phyloP scores from a whole-genome alignment of 75 land plant species.

The Picea sitchensis region DNA sequence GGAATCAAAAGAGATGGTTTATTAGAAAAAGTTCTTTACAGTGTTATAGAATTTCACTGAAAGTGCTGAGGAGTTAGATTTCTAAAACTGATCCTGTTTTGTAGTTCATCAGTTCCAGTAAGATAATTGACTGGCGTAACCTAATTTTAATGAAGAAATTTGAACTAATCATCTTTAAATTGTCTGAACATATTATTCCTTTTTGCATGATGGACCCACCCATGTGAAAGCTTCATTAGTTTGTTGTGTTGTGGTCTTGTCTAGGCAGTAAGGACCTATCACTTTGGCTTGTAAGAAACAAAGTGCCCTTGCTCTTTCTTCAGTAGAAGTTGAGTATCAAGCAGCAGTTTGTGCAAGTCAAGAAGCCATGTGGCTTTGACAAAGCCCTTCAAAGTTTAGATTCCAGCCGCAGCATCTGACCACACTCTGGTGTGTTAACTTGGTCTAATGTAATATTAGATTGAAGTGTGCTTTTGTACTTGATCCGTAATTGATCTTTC shows the following conservation, averaged over 20 bases:
- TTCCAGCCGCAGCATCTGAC: too few species aligned
- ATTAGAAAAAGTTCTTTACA: not conserved
- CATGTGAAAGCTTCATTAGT: not conserved
- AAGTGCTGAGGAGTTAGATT: not conserved
- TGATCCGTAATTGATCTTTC: too few species aligned
- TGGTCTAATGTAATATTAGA: too few species aligned
- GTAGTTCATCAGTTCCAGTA: not conserved
- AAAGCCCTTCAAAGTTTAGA: too few species aligned
- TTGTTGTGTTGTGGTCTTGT: not conserved
- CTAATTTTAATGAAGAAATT: not conserved
- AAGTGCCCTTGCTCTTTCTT: too few species aligned
- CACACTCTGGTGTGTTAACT: too few species aligned
- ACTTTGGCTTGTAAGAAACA: too few species aligned
- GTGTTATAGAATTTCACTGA: not conserved
- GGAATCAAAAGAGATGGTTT: not conserved
- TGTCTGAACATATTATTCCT: not conserved
- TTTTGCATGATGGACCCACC: too few species aligned
- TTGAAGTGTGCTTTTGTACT: too few species aligned
- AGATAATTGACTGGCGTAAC: not conserved
- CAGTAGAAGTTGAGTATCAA: too few species aligned
- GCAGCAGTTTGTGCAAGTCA: too few species aligned
- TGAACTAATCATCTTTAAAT: not conserved
- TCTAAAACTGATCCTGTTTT: not conserved
- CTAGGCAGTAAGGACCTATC: slow-evolving; percentile 44
- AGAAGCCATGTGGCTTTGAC: too few species aligned